Evolutionary conservation across 768 basidiomycete species (phyloP), one percentile per base, ranked within the genome.

Genomic region (Terana coerulea): DNA sequence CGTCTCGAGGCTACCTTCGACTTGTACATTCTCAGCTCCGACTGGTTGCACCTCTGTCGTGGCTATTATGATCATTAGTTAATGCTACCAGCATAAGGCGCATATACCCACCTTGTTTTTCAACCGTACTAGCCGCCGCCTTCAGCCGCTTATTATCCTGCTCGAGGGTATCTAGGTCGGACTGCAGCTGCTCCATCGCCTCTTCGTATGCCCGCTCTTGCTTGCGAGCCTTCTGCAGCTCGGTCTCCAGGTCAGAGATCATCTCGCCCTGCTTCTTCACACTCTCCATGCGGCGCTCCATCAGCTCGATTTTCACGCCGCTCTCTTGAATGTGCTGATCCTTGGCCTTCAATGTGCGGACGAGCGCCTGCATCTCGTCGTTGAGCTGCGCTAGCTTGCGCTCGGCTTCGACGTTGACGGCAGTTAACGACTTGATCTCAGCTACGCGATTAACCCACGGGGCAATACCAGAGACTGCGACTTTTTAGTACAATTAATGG

Each of bases 181-280:
- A 79, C 63, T 95, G 93, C 9, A 98, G 68, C 61, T 92, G 91
- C 58, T 95, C 94, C 76, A 98, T 88, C 2, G 93, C 91, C 60
- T 95, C 93, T 64, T 92, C 89, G 60, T 95, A 91, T 28, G 87
- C 86, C 50, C 85, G 78, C 67, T 95, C 93, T 63, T 95, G 90
- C 67, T 93, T 90, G 68, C 83, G 81, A 3, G 84, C 81, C 65
- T 93, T 93, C 25, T 76, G 69, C 1, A 98, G 73, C 60, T 95
- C 87, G 28, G 64, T 69, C 70, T 98, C 94, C 17, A 98, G 80
- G 54, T 91, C 88, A 12, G 74, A 67, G 46, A 98, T 88, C 6
- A 78, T 72, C 50, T 98, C 95, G 3, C 86, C 84, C 69, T 95
- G 91, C 66, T 88, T 91, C 77, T 92, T 95, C 54, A 84, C 86